These are phyloP conservation scores for Didymella segeticola DNA, from an alignment of 2,329 filamentous ascomycete genomes.

Conservation along the genomic window DNA sequence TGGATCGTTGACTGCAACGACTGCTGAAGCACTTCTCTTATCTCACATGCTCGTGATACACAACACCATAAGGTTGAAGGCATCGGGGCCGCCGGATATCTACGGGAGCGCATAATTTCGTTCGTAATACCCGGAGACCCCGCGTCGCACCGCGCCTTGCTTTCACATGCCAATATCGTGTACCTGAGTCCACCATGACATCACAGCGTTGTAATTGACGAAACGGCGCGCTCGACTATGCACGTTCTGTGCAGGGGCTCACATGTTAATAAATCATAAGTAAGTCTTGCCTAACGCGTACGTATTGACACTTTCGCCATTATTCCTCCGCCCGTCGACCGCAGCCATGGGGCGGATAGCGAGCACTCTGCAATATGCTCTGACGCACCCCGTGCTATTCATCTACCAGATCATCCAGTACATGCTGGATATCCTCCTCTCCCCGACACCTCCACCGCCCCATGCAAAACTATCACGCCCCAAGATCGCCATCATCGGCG, in stretches of 20 bases:
- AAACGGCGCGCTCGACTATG: slow-evolving; percentile 18
- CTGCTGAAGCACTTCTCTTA: background rate
- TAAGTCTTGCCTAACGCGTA: background rate
- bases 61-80: background rate
- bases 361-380: slow-evolving; percentile 31
- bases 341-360: slow-evolving; percentile 27
- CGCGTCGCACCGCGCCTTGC: background rate
- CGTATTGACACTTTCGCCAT: background rate
- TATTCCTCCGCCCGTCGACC: background rate
- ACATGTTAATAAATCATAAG: background rate
- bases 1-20: background rate
- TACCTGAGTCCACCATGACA: slow-evolving; percentile 26
- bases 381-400: slow-evolving; percentile 60
- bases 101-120: background rate
- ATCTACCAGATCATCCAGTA: slow-evolving; percentile 71
- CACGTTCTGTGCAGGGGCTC: slow-evolving; percentile 13
- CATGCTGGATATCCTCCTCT: slow-evolving; percentile 68
- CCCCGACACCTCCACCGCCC: slow-evolving; percentile 71
- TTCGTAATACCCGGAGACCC: background rate
- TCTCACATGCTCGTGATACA: background rate
- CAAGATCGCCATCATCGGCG: slow-evolving; percentile 58
- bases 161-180: slow-evolving; percentile 30
- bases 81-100: background rate
- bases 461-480: slow-evolving; percentile 65
- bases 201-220: slow-evolving; percentile 25